Conservation (phyloP, 768 basidiomycete genomes). For the Dentipellis sp. region DNA sequence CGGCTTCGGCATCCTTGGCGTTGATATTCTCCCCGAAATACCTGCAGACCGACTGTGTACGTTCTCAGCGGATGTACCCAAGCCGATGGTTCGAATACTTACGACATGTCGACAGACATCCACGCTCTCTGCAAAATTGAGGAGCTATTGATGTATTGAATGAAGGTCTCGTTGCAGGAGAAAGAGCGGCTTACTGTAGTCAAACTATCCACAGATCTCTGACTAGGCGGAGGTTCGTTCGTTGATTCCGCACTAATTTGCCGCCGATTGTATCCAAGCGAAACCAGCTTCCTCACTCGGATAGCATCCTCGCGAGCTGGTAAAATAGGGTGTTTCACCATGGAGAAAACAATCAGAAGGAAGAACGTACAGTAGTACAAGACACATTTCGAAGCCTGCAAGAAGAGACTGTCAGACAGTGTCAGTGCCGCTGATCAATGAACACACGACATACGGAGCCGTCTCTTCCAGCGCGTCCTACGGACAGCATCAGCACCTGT, state of each 20-base stretch:
- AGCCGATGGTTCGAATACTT: slow-evolving; percentile 17
- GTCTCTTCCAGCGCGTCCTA: slow-evolving; percentile 76
- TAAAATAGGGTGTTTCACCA: background rate
- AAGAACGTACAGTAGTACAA: slow-evolving; percentile 64
- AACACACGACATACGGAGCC: slow-evolving; percentile 39
- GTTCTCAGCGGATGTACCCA: background rate
- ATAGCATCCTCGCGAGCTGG: slow-evolving; percentile 70
- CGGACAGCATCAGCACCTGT: slow-evolving; percentile 1
- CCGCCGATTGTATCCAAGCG: slow-evolving; percentile 36
- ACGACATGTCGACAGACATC: slow-evolving; percentile 66
- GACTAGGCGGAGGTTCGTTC: slow-evolving; percentile 53
- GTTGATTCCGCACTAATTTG: slow-evolving; percentile 28
- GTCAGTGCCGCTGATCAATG: background rate
- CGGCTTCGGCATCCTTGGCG: slow-evolving; percentile 29
- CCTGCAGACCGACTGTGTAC: slow-evolving; percentile 57
- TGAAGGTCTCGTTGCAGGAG: slow-evolving; percentile 17
- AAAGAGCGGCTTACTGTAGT: slow-evolving; percentile 35
- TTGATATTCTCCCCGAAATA: slow-evolving; percentile 74
- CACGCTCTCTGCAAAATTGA: slow-evolving; percentile 49
- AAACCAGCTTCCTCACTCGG: slow-evolving; percentile 44
- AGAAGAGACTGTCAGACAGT: background rate
- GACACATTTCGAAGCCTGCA: slow-evolving; percentile 69
- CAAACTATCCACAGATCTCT: slow-evolving; percentile 57
- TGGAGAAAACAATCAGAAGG: background rate
- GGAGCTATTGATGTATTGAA: slow-evolving; percentile 26